Evolutionary conservation across 352 stramenopile species (phyloP).

Genomic region (Phytophthora brassicae): DNA sequence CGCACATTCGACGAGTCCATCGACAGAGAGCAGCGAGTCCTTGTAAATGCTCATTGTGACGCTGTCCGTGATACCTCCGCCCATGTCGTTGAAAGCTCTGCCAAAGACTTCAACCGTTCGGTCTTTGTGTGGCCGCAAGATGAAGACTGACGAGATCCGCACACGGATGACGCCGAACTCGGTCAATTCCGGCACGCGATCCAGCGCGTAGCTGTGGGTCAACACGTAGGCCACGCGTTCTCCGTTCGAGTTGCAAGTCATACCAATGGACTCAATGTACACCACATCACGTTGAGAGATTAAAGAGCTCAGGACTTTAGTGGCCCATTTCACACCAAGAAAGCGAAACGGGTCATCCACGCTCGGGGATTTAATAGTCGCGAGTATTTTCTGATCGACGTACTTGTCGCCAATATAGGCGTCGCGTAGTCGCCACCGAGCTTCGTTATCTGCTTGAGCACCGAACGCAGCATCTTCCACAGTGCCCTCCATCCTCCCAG

Average conservation of each 20-base stretch:
- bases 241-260: slow-evolving; percentile 33
- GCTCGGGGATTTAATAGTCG: slow-evolving; percentile 30
- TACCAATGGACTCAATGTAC: slow-evolving; percentile 39
- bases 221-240: slow-evolving; percentile 30
- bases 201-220: slow-evolving; percentile 41
- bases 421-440: slow-evolving; percentile 34
- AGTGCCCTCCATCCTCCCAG: slow-evolving; percentile 38
- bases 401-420: slow-evolving; percentile 41
- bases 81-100: slow-evolving; percentile 46
- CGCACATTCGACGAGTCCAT: slow-evolving; percentile 44
- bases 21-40: slow-evolving; percentile 36
- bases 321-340: slow-evolving; percentile 43
- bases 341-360: slow-evolving; percentile 44
- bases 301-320: slow-evolving; percentile 31
- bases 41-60: slow-evolving; percentile 40
- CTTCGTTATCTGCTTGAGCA: slow-evolving; percentile 33
- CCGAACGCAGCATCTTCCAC: slow-evolving; percentile 43
- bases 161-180: slow-evolving; percentile 41
- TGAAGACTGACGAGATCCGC: slow-evolving; percentile 44
- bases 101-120: slow-evolving; percentile 48
- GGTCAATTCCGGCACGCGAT: slow-evolving; percentile 33
- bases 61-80: slow-evolving; percentile 38
- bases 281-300: slow-evolving; percentile 37
- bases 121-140: slow-evolving; percentile 34
- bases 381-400: slow-evolving; percentile 37